A percentile compares a stretch with the other conserved stretches of the same genome.
Evolutionary conservation across 116 monocot species (phyloP).

Genomic region (Cymodocea nodosa): DNA sequence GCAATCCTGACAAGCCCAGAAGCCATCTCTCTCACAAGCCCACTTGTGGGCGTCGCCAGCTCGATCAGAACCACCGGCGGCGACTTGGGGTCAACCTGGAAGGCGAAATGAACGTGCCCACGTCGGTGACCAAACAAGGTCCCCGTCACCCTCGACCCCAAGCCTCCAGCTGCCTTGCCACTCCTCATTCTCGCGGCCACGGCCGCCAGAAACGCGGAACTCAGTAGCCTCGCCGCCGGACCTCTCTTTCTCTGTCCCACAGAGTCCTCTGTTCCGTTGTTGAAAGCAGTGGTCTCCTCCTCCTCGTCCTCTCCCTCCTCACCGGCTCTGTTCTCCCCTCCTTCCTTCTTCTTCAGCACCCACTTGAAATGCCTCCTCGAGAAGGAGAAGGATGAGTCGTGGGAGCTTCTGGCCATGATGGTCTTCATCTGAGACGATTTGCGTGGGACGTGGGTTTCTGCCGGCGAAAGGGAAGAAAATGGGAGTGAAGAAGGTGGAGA

Average conservation of each 20-base stretch:
- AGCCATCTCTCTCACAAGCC: conserved; percentile 30
- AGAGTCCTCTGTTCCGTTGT: neutral
- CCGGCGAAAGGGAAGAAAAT: neutral
- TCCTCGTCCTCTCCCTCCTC: conserved; percentile 7
- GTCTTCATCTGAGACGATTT: conserved; percentile 7
- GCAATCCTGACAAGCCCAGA: conserved; percentile 31
- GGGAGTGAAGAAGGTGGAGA: neutral
- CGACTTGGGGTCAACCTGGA: conserved; percentile 46
- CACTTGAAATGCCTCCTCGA: conserved; percentile 31
- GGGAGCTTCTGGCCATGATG: conserved; percentile 24
- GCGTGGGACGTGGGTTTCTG: neutral
- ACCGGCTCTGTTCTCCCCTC: neutral
- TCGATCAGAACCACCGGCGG: conserved; percentile 28
- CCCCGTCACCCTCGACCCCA: conserved; percentile 34
- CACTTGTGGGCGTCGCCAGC: conserved; percentile 20
- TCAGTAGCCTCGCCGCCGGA: neutral
- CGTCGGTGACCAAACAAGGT: conserved; percentile 62
- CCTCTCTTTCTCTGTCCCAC: conserved; percentile 1
- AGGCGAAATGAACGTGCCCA: conserved; percentile 60
- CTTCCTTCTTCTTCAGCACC: conserved; percentile 16
- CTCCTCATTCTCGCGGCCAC: conserved; percentile 8
- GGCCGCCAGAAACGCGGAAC: conserved; percentile 16
- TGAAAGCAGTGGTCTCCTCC: conserved; percentile 6
- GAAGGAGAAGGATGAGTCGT: conserved; percentile 25
- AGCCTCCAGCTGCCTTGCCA: neutral